Evolutionary conservation across 73 alveolate genomes (phyloP).

Genomic region (Blepharisma japonicum): DNA sequence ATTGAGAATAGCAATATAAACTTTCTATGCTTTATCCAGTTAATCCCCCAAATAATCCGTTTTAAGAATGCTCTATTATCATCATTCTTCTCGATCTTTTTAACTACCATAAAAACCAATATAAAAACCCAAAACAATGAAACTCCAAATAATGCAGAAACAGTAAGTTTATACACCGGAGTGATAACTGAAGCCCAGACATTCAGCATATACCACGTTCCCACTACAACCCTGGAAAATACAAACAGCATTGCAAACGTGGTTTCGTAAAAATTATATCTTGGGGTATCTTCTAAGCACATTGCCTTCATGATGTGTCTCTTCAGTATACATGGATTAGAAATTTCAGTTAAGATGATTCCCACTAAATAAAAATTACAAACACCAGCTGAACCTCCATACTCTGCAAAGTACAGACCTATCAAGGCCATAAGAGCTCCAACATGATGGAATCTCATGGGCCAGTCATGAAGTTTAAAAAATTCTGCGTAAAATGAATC

Average conservation of each 20-base stretch:
- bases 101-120: neutral
- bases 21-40: neutral
- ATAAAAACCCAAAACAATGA: neutral
- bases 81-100: neutral
- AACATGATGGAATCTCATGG: slow-evolving; percentile 21
- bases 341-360: neutral
- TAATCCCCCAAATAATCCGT: neutral
- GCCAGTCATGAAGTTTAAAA: slow-evolving; percentile 19
- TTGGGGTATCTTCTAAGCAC: neutral
- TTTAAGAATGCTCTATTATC: neutral
- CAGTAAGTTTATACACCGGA: neutral
- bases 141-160: neutral
- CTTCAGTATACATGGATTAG: neutral
- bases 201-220: neutral
- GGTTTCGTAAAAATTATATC: neutral
- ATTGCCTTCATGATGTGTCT: neutral
- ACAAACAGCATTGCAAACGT: neutral
- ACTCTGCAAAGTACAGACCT: neutral
- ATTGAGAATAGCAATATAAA: neutral
- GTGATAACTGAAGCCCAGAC: neutral
- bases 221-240: neutral
- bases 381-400: neutral
- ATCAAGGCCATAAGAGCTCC: neutral
- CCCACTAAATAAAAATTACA: neutral
- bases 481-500: slow-evolving; percentile 9